Conservation (phyloP, 2,329 filamentous ascomycete genomes). For the Cladosporium sp. region DNA sequence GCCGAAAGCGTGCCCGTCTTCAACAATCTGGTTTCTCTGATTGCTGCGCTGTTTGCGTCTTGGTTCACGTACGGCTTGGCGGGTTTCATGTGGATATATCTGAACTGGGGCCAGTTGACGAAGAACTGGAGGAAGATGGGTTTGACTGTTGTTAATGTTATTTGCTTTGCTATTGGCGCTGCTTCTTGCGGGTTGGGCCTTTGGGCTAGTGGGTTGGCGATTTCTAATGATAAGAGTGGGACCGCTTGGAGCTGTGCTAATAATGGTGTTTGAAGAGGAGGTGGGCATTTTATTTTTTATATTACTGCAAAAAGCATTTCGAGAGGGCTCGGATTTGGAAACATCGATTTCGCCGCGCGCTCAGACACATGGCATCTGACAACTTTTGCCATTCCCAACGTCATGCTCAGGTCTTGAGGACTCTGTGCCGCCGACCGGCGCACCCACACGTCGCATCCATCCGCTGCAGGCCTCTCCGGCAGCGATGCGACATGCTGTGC, state of each 20-base stretch:
- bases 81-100: conserved; percentile 31
- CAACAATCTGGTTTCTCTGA: conserved; percentile 60
- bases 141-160: conserved; percentile 39
- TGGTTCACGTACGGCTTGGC: conserved; percentile 45
- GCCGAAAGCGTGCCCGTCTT: conserved; percentile 68
- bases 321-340: too few species aligned
- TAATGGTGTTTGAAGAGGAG: conserved; percentile 9
- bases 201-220: conserved; percentile 23
- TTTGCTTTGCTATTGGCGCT: conserved; percentile 31
- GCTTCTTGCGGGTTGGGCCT: conserved; percentile 27
- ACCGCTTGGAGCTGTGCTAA: conserved; percentile 14
- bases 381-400: too few species aligned
- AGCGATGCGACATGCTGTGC: too few species aligned
- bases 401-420: too few species aligned
- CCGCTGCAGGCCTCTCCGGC: too few species aligned
- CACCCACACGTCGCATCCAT: too few species aligned
- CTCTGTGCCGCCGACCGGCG: too few species aligned
- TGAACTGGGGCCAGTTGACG: conserved; percentile 42
- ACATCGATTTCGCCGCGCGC: too few species aligned
- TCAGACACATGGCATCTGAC: too few species aligned
- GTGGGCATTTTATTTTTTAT: background rate
- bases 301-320: too few species aligned
- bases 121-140: conserved; percentile 38
- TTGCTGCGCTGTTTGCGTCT: conserved; percentile 56
- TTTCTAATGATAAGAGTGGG: conserved; percentile 12